Base-by-base conservation (phyloP, 164 flowering plant genomes). In the Chimonanthus salicifolius region DNA sequence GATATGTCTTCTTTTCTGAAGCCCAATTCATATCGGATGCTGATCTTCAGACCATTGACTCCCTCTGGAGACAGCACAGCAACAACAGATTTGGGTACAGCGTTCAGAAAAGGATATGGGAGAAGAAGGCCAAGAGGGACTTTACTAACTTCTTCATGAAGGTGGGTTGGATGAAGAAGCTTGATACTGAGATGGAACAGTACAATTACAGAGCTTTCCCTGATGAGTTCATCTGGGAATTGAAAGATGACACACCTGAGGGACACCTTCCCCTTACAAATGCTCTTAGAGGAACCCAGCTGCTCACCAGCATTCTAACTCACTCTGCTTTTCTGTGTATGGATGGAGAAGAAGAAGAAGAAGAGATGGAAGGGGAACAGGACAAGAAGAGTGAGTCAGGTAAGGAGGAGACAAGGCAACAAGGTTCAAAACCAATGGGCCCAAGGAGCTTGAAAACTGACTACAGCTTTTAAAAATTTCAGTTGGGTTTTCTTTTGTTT, bases 1-100 rank as follows among this genome's bases (percentile, higher is more conserved):
- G 97, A 44, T 95, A 95, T 73, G 94, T 95, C 51, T 95, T 91
- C 91, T 95, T 93, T 90, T 92, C 99, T 20, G 99, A 93, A 80
- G 93, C 84, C 16, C 85, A 95, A 69, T 93, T 91, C 89, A 91
- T 95, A 64, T 46, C 89, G 0, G 85, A 74, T 0, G 47, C 80
- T 0, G 93, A 88, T 71, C 89, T 95, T 50, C 76, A 77, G 49
- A 77, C 88, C 78, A 89, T 93, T 1, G 98, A 95, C 78, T 76
- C 68, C 9, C 94, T 93, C 2, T 95, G 98, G 99, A 75, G 79
- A 10, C 64, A 82, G 33, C 69, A 85, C 86, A 95, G 99, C 84
- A 64, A 84, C 72, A 64, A 72, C 62, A 86, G 75, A 51, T 94
- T 86, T 66, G 99, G 99, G 48, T 94, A 94, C 87, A 90, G 97